Conservation (phyloP, 345 rosid species). For the Salix koriyanagi region DNA sequence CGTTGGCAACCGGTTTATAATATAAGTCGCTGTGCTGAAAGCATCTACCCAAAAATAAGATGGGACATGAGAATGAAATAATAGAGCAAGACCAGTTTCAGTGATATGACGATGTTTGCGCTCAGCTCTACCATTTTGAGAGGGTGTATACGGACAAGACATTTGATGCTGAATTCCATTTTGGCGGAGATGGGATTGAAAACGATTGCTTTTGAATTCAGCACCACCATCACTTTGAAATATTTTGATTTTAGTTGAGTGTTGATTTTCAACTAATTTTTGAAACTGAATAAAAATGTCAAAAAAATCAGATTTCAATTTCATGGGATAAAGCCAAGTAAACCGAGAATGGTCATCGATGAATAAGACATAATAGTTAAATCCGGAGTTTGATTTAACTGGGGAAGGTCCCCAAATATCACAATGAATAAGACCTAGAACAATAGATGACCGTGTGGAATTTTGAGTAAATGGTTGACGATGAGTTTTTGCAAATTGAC, state of each 20-base stretch:
- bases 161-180: neutral
- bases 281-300: too few relatives aligned
- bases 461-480: neutral
- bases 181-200: neutral
- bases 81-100: neutral
- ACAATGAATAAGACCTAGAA: neutral
- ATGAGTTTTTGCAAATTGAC: conserved; percentile 1
- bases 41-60: neutral
- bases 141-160: neutral
- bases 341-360: too few relatives aligned
- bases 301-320: too few relatives aligned
- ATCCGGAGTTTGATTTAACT: neutral
- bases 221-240: neutral
- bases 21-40: neutral
- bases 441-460: too few relatives aligned
- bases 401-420: neutral
- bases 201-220: neutral
- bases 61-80: neutral
- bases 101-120: neutral
- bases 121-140: neutral
- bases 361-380: too few relatives aligned
- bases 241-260: too few relatives aligned
- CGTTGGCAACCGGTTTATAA: too few relatives aligned
- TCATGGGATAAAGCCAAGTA: too few relatives aligned
- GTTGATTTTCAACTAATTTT: too few relatives aligned